Conservation (phyloP, 1,139 yeast genomes). For the Debaryomycetaceae sp. region DNA sequence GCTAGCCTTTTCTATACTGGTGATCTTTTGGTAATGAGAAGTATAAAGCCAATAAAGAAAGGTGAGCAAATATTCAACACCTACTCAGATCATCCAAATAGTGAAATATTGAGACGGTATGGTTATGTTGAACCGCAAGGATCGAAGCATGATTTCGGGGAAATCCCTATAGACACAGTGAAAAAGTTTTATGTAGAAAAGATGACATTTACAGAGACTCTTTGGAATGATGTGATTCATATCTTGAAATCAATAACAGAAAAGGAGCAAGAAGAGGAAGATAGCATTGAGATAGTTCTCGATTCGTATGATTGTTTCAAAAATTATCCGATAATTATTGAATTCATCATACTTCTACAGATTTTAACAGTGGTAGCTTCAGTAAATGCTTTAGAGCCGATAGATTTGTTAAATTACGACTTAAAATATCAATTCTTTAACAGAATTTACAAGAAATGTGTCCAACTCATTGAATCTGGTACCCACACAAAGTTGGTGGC, state of each 20-base stretch:
- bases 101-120: conserved; percentile 82
- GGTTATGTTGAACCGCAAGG: conserved; percentile 84
- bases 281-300: conserved; percentile 40
- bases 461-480: conserved; percentile 41
- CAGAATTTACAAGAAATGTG: conserved; percentile 45
- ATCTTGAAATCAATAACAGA: conserved; percentile 21
- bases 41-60: conserved; percentile 55
- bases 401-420: conserved; percentile 24
- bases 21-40: conserved; percentile 58
- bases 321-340: conserved; percentile 57
- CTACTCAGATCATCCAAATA: conserved; percentile 87
- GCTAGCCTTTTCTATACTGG: conserved; percentile 59
- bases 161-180: conserved; percentile 49
- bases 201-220: conserved; percentile 16
- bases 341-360: conserved; percentile 52
- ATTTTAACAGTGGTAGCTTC: conserved; percentile 42
- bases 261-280: conserved; percentile 46
- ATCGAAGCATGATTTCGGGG: conserved; percentile 80
- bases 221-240: conserved; percentile 29
- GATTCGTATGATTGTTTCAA: conserved; percentile 62
- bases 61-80: conserved; percentile 84
- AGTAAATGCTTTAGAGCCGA: conserved; percentile 30
- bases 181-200: conserved; percentile 27
- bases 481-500: conserved; percentile 37
- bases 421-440: conserved; percentile 35